A percentile compares a stretch with the other conserved stretches of the same genome.
phyloP scores from a whole-genome alignment of 2,329 filamentous ascomycete species.

The Thelonectria rubi region DNA sequence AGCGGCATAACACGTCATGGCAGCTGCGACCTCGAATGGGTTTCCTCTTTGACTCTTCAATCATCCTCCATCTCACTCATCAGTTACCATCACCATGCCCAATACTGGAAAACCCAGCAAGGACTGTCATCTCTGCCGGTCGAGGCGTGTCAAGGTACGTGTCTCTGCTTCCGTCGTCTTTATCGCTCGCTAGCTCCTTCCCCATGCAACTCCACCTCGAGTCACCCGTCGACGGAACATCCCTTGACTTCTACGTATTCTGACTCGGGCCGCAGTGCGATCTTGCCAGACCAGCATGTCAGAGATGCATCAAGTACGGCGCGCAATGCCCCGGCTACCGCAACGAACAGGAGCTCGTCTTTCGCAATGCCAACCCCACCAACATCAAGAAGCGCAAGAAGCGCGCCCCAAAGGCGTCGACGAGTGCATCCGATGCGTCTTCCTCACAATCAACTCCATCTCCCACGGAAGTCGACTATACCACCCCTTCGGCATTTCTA shows the following conservation, averaged over 20 bases:
- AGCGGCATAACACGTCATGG: slow-evolving; percentile 19
- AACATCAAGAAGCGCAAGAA: slow-evolving; percentile 46
- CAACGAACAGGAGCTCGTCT: slow-evolving; percentile 51
- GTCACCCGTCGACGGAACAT: neutral
- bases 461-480: slow-evolving; percentile 19
- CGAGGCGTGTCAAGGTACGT: slow-evolving; percentile 52
- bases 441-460: slow-evolving; percentile 25
- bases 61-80: slow-evolving; percentile 14
- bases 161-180: neutral
- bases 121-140: slow-evolving; percentile 53
- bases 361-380: slow-evolving; percentile 47
- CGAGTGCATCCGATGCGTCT: slow-evolving; percentile 15
- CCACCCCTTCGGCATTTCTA: slow-evolving; percentile 21
- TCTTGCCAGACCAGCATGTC: slow-evolving; percentile 50
- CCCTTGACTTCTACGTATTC: slow-evolving; percentile 3
- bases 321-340: slow-evolving; percentile 52
- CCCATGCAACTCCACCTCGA: no score
- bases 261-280: slow-evolving; percentile 48
- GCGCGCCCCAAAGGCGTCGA: slow-evolving; percentile 28
- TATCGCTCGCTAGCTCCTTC: neutral
- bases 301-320: slow-evolving; percentile 54
- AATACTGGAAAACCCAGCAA: slow-evolving; percentile 53
- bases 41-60: slow-evolving; percentile 38
- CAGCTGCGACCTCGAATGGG: slow-evolving; percentile 37
- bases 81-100: slow-evolving; percentile 44